These are phyloP conservation scores for Nakazawaea sp. DNA, from an alignment of 805 yeast species.

Conservation along the genomic window DNA sequence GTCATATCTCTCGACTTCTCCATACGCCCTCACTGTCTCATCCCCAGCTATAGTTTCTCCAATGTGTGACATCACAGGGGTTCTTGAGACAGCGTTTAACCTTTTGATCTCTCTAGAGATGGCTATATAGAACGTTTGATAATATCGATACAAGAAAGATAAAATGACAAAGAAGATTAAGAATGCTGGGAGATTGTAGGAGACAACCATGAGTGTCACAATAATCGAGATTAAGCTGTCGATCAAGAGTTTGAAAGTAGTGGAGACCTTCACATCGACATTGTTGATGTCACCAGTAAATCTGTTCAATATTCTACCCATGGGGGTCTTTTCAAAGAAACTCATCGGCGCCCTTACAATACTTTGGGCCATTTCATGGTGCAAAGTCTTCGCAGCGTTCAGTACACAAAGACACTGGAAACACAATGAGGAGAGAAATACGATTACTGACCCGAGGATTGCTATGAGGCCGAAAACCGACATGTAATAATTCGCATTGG, in stretches of 20 bases:
- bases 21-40: slow-evolving; percentile 71
- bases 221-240: slow-evolving; percentile 35
- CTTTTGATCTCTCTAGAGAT: slow-evolving; percentile 77
- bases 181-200: slow-evolving; percentile 48
- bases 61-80: slow-evolving; percentile 77
- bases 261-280: slow-evolving; percentile 39
- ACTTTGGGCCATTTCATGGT: slow-evolving; percentile 47
- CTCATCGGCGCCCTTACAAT: slow-evolving; percentile 23
- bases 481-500: slow-evolving; percentile 52
- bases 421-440: background rate
- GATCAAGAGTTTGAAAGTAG: slow-evolving; percentile 41
- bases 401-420: slow-evolving; percentile 34
- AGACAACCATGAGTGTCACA: slow-evolving; percentile 46
- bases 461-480: slow-evolving; percentile 26
- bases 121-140: slow-evolving; percentile 62
- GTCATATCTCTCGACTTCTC: slow-evolving; percentile 58
- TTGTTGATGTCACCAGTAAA: slow-evolving; percentile 21
- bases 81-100: slow-evolving; percentile 56
- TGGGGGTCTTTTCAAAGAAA: slow-evolving; percentile 21
- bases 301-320: slow-evolving; percentile 22
- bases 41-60: slow-evolving; percentile 78
- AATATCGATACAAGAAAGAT: slow-evolving; percentile 54
- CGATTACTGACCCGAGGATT: background rate
- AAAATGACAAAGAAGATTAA: slow-evolving; percentile 39
- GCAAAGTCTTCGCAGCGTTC: slow-evolving; percentile 48